A percentile compares a stretch with the other conserved stretches of the same genome.
Conservation (phyloP, 192 early-diverging fungal genomes). For the Ramicandelaber brevisporus region DNA sequence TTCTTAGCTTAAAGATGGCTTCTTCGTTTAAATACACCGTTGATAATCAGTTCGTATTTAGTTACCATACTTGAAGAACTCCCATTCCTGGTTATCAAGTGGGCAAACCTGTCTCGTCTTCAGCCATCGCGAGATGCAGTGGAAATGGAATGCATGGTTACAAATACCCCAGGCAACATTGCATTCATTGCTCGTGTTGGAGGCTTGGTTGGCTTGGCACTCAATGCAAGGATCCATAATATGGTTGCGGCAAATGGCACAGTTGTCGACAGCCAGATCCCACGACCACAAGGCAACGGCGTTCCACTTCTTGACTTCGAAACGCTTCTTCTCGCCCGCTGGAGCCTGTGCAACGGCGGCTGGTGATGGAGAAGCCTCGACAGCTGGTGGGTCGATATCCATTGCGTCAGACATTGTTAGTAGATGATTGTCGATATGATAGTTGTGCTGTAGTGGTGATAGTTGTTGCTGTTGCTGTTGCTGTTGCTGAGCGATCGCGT, state of each 20-base stretch:
- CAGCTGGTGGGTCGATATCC: conserved; percentile 1
- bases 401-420: conserved; percentile 6
- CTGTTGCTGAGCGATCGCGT: too few species aligned
- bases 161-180: conserved; percentile 92
- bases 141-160: conserved; percentile 98
- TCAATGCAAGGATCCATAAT: conserved; percentile 99
- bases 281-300: conserved; percentile 97
- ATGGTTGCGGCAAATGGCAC: conserved; percentile 97
- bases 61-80: conserved; percentile 69
- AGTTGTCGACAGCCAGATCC: conserved; percentile 97
- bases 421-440: too few species aligned
- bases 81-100: conserved; percentile 96
- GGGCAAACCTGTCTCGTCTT: conserved; percentile 92
- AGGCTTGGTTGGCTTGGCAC: conserved; percentile 93
- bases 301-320: conserved; percentile 98
- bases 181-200: conserved; percentile 78
- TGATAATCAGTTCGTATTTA: too few species aligned
- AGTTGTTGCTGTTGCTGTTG: too few species aligned
- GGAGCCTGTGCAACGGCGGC: neutral
- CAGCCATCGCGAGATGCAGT: conserved; percentile 95
- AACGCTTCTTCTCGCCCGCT: conserved; percentile 28
- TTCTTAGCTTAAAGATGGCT: too few species aligned
- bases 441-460: too few species aligned
- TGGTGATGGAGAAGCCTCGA: neutral
- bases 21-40: too few species aligned